Evolutionary conservation across 805 yeast species (phyloP).

Genomic region (Grigorovia transvaalensis): DNA sequence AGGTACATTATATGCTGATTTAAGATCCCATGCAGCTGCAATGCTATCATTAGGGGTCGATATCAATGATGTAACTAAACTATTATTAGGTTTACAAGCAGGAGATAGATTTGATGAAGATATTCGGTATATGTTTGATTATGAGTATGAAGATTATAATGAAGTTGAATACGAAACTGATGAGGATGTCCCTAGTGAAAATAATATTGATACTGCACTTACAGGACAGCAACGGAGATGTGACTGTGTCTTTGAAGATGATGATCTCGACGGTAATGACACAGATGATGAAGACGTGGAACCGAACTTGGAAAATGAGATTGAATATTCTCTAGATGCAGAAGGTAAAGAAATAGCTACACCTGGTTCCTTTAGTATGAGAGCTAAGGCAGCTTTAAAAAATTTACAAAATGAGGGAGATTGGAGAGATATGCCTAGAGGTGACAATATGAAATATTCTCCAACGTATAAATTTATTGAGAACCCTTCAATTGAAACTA

Average conservation of each 20-base stretch:
- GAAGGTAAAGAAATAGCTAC: neutral
- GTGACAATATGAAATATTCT: conserved; percentile 36
- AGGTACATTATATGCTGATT: conserved; percentile 51
- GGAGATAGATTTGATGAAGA: conserved; percentile 66
- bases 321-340: neutral
- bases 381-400: conserved; percentile 28
- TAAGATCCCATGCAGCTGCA: conserved; percentile 48
- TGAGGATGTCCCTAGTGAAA: conserved; percentile 8
- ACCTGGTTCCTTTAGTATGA: neutral
- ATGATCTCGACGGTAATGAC: conserved; percentile 16
- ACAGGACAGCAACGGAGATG: conserved; percentile 22
- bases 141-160: conserved; percentile 38
- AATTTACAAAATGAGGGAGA: conserved; percentile 54
- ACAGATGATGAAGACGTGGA: neutral
- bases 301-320: neutral
- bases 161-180: conserved; percentile 18
- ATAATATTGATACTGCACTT: neutral
- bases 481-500: conserved; percentile 8
- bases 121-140: conserved; percentile 48
- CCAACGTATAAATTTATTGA: conserved; percentile 14
- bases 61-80: conserved; percentile 40
- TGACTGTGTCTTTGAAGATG: conserved; percentile 31
- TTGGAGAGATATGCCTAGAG: conserved; percentile 66
- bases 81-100: conserved; percentile 43
- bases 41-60: conserved; percentile 40